Evolutionary conservation across 2,329 filamentous ascomycete species (phyloP).

Genomic region (Penicillium freii): DNA sequence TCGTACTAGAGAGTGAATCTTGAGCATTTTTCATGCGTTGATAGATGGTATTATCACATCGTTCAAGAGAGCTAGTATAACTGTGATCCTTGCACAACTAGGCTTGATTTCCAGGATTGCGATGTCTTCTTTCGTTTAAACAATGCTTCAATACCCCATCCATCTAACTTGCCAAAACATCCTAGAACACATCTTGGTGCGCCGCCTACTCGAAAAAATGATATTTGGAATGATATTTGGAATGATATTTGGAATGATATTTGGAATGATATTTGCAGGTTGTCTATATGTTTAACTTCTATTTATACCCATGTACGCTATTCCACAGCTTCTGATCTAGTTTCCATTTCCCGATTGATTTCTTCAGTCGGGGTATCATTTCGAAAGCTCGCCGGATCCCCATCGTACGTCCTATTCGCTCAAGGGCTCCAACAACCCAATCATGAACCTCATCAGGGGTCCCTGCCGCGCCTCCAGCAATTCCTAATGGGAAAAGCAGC

Average conservation of each 20-base stretch:
- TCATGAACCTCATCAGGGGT: slow-evolving; percentile 21
- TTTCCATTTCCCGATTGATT: background rate
- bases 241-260: background rate
- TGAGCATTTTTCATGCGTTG: no score
- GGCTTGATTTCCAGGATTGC: no score
- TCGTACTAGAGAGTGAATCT: no score
- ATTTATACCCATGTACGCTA: background rate
- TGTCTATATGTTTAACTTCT: background rate
- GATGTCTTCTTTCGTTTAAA: no score
- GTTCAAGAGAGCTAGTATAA: no score
- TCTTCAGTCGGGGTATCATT: slow-evolving; percentile 18
- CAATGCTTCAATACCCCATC: no score
- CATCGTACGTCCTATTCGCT: slow-evolving; percentile 20
- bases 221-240: background rate
- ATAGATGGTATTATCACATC: no score
- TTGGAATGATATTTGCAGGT: background rate
- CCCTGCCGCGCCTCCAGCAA: slow-evolving; percentile 22
- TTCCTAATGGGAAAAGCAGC: slow-evolving; percentile 22
- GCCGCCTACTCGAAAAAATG: background rate
- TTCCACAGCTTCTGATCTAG: slow-evolving; percentile 5
- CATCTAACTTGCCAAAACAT: background rate
- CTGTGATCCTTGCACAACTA: no score
- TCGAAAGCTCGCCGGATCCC: slow-evolving; percentile 25
- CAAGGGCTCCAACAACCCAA: slow-evolving; percentile 22
- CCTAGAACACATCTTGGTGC: background rate